Percentiles rank a stretch among this genome's conserved stretches.
Conservation (phyloP, 352 stramenopile species). For the Pythium dissimile region DNA sequence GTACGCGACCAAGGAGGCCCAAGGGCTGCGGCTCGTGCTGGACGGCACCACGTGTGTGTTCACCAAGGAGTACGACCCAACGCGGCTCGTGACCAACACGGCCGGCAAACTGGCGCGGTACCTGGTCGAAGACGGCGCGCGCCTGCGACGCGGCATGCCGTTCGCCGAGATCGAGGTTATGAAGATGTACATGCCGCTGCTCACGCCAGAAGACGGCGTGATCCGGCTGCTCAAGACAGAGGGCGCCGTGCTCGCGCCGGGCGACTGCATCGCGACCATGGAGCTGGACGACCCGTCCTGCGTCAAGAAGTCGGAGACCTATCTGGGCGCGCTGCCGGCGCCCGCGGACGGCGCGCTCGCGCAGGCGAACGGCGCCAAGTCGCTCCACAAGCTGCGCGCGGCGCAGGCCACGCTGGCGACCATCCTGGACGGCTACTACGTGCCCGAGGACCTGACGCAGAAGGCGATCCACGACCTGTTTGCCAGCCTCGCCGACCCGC, state of each 20-base stretch:
- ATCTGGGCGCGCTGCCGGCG: conserved; percentile 75
- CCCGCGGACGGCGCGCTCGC: conserved; percentile 31
- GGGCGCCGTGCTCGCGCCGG: conserved; percentile 92
- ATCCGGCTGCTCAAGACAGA: conserved; percentile 96
- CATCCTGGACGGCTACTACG: conserved; percentile 94
- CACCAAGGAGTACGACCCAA: conserved; percentile 99
- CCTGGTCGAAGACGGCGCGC: conserved; percentile 95
- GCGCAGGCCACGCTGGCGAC: conserved; percentile 86
- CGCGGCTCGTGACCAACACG: conserved; percentile 96
- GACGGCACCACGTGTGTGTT: conserved; percentile 97
- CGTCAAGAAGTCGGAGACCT: conserved; percentile 93
- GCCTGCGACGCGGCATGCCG: conserved; percentile 80
- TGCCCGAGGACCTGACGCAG: conserved; percentile 80
- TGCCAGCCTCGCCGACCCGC: conserved; percentile 48
- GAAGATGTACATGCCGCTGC: conserved; percentile 99
- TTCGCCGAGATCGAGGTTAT: conserved; percentile 96
- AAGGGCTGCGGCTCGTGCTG: conserved; percentile 90
- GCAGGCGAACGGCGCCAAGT: conserved; percentile 40
- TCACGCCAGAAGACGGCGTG: conserved; percentile 95
- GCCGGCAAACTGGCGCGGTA: conserved; percentile 99
- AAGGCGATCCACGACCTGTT: conserved; percentile 88
- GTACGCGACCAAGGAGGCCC: conserved; percentile 92
- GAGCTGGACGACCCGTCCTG: conserved; percentile 98
- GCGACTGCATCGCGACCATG: conserved; percentile 97
- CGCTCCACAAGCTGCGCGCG: conserved; percentile 65